phyloP scores from a whole-genome alignment of 306 rosid genomes.

The Prunus mira region DNA sequence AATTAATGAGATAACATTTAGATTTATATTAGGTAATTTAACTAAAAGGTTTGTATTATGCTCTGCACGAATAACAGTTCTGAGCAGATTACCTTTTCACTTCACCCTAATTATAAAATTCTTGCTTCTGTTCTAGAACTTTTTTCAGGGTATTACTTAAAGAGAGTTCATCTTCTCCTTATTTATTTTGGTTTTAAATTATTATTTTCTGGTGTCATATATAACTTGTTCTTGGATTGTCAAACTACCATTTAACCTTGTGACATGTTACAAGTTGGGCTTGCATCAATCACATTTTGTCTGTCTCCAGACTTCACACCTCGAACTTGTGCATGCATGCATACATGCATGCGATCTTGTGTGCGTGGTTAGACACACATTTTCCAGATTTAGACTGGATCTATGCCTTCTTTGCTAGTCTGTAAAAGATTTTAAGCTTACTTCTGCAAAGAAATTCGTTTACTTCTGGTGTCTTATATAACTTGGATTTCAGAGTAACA shows the following conservation, averaged over 20 bases:
- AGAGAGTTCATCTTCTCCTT: neutral
- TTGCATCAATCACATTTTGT: neutral
- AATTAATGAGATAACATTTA: neutral
- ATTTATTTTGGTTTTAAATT: neutral
- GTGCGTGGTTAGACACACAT: neutral
- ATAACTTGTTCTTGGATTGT: neutral
- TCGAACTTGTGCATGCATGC: neutral
- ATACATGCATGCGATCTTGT: neutral
- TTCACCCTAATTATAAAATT: neutral
- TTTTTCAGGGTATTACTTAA: neutral
- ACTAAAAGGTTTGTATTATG: constrained; percentile 3
- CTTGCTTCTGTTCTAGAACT: neutral
- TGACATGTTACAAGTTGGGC: neutral
- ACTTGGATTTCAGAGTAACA: too few species aligned
- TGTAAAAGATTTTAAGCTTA: neutral
- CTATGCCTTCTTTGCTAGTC: neutral
- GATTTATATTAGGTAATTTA: neutral
- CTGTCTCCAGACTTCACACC: neutral
- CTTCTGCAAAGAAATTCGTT: neutral
- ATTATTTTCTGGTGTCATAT: neutral
- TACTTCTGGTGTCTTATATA: neutral
- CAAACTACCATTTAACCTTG: neutral
- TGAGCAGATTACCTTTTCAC: neutral
- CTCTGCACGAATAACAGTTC: neutral
- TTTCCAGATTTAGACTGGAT: neutral